Conservation (phyloP, 176 grass and related monocot genomes). For the Ensete ventricosum region DNA sequence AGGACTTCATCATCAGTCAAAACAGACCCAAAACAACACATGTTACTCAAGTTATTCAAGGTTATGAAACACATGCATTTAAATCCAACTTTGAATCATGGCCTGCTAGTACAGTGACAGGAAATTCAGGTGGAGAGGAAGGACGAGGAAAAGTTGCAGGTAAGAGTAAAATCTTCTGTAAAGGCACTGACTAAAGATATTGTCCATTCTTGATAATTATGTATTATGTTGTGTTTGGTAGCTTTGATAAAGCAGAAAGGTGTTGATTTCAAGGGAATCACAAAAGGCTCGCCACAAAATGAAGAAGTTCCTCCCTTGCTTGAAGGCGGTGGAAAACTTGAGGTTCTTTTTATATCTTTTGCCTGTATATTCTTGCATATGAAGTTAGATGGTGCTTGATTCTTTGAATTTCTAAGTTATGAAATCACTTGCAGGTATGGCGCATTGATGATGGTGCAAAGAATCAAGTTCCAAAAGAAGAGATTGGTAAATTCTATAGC, state of each 20-base stretch:
- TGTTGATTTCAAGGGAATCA: conserved; percentile 66
- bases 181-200: neutral
- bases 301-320: conserved; percentile 99
- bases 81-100: conserved; percentile 95
- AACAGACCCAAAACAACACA: conserved; percentile 75
- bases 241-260: conserved; percentile 95
- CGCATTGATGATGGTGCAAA: conserved; percentile 59
- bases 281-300: conserved; percentile 55
- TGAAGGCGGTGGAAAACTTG: conserved; percentile 78
- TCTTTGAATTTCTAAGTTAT: conserved; percentile 20
- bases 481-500: conserved; percentile 92
- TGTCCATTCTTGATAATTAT: conserved; percentile 23
- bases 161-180: conserved; percentile 17
- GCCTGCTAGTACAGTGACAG: conserved; percentile 51
- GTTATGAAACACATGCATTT: conserved; percentile 78
- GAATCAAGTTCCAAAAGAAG: conserved; percentile 57
- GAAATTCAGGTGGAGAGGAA: conserved; percentile 52
- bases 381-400: conserved; percentile 3
- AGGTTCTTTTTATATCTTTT: conserved; percentile 45
- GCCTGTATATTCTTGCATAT: conserved; percentile 8
- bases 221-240: conserved; percentile 22
- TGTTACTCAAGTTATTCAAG: conserved; percentile 85
- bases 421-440: conserved; percentile 58
- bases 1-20: conserved; percentile 73
- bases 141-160: conserved; percentile 95